Percentiles rank a stretch among this genome's conserved stretches.
Evolutionary conservation across 768 basidiomycete genomes (phyloP).

Genomic region (Sporobolomyces roseus): DNA sequence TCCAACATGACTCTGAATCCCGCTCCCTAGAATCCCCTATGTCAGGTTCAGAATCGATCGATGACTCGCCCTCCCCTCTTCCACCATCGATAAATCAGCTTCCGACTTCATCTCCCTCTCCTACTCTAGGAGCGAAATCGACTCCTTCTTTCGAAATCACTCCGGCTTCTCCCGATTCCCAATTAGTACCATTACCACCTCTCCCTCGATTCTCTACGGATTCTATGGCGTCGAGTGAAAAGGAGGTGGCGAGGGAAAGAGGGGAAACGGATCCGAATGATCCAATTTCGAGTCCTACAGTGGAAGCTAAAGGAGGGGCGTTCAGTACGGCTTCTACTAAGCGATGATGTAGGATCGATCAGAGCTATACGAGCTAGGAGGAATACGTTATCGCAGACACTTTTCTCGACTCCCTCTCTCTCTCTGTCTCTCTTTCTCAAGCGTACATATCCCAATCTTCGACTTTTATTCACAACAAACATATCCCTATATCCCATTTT

Average conservation of each 20-base stretch:
- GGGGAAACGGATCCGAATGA: not conserved
- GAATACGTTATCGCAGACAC: too few relatives aligned
- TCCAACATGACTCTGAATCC: too few relatives aligned
- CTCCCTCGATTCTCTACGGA: not conserved
- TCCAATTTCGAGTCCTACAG: slow-evolving; percentile 1
- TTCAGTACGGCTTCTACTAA: too few relatives aligned
- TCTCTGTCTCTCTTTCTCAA: too few relatives aligned
- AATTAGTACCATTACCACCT: not conserved
- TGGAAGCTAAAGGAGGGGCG: slow-evolving; percentile 8
- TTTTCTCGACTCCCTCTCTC: too few relatives aligned
- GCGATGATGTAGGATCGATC: too few relatives aligned
- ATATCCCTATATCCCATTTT: too few relatives aligned
- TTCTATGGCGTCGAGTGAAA: not conserved
- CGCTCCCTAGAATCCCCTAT: not conserved
- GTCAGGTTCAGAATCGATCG: too few relatives aligned
- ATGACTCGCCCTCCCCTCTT: not conserved
- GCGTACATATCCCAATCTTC: too few relatives aligned
- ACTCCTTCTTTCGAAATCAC: not conserved
- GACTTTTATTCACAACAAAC: too few relatives aligned
- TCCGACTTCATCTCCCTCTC: not conserved
- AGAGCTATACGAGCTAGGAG: too few relatives aligned
- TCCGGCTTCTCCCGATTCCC: not conserved
- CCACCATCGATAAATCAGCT: not conserved
- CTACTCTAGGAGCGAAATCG: not conserved
- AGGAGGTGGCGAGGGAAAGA: not conserved